A percentile compares a stretch with the other conserved stretches of the same genome.
Evolutionary conservation across 75 land plant genomes (phyloP).

Genomic region (Picea glauca): DNA sequence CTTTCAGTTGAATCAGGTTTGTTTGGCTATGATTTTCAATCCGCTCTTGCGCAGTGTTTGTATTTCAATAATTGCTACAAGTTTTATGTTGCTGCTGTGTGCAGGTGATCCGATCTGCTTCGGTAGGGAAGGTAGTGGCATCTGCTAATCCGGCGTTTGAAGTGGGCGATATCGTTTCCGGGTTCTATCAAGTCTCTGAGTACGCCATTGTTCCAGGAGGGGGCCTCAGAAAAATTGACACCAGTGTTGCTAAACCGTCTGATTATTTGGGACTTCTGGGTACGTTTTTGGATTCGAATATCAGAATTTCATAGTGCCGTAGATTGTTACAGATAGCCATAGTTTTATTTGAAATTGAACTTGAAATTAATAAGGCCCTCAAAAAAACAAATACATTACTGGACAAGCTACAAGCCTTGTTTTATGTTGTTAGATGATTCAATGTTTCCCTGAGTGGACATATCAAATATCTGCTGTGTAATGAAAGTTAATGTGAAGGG

Average conservation of each 20-base stretch:
- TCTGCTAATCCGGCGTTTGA: conserved; percentile 23
- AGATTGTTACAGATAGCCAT: no score
- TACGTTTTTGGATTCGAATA: not conserved
- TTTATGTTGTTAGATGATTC: no score
- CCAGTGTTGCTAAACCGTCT: not conserved
- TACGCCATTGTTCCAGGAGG: not conserved
- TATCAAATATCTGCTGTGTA: no score
- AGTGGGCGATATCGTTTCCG: conserved; percentile 22
- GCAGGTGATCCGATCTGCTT: conserved; percentile 18
- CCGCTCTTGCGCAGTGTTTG: no score
- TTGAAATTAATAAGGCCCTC: no score
- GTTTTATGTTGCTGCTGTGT: not conserved
- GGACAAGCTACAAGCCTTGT: no score
- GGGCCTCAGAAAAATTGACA: not conserved
- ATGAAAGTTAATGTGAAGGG: no score
- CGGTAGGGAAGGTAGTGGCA: conserved; percentile 16
- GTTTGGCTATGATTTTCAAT: not conserved
- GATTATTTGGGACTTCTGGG: conserved; percentile 5
- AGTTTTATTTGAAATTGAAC: no score
- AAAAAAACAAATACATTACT: no score
- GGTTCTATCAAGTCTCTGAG: not conserved
- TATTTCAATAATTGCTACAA: not conserved
- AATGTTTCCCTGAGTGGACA: no score
- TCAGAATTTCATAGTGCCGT: no score
- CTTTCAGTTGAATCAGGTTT: not conserved